Percentiles rank a stretch among this genome's conserved stretches.
phyloP scores from a whole-genome alignment of 306 rosid species.

The Quercus gilva region DNA sequence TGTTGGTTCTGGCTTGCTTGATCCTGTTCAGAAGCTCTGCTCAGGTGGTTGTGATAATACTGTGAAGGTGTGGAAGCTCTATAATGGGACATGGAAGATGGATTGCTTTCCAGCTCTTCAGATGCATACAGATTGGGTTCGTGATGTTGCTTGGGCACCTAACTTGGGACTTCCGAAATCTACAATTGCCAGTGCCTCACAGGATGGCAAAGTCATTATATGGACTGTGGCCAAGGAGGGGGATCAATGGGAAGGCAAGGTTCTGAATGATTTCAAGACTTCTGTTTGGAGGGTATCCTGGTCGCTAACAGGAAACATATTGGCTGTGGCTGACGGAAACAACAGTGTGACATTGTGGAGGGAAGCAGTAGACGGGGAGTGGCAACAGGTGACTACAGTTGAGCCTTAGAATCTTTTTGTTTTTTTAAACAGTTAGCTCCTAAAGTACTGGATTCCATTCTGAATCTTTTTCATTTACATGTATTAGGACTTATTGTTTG shows the following conservation, averaged over 20 bases:
- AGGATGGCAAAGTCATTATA: conserved; percentile 75
- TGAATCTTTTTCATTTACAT: neutral
- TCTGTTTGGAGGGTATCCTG: conserved; percentile 84
- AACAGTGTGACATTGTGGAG: conserved; percentile 79
- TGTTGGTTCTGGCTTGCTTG: conserved; percentile 73
- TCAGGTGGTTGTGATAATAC: conserved; percentile 91
- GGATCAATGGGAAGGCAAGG: conserved; percentile 83
- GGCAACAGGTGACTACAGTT: conserved; percentile 83
- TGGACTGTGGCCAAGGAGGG: conserved; percentile 89
- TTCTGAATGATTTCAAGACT: conserved; percentile 71
- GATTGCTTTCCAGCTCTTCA: conserved; percentile 88
- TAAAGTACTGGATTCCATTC: neutral
- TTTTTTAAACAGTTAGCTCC: neutral
- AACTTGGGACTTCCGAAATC: conserved; percentile 89
- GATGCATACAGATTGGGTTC: conserved; percentile 84
- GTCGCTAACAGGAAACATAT: conserved; percentile 83
- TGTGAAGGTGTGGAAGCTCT: conserved; percentile 78
- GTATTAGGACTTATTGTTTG: neutral
- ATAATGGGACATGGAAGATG: conserved; percentile 80
- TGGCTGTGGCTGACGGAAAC: conserved; percentile 85
- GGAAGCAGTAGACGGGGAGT: conserved; percentile 81
- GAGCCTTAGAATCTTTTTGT: conserved; percentile 53
- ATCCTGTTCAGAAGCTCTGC: conserved; percentile 81
- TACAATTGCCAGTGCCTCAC: conserved; percentile 79
- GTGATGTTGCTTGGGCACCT: conserved; percentile 92